These are phyloP conservation scores for Wickerhamiella pararugosa DNA, from an alignment of 1,139 yeast species.

Conservation along the genomic window DNA sequence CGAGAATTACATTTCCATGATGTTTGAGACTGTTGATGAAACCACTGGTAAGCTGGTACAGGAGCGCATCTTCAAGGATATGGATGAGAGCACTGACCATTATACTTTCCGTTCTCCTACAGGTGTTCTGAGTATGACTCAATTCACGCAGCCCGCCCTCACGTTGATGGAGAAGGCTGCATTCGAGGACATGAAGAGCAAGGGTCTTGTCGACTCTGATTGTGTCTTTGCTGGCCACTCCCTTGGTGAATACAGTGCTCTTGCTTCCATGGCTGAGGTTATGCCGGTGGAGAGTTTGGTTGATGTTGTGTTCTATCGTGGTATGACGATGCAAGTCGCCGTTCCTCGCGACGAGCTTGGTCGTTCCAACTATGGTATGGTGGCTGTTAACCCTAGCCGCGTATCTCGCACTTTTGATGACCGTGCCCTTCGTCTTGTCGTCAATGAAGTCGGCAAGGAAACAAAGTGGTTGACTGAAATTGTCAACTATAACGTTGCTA, in stretches of 20 bases:
- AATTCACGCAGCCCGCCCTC: constrained; percentile 97
- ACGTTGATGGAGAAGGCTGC: constrained; percentile 99
- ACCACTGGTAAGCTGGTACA: constrained; percentile 63
- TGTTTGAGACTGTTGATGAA: constrained; percentile 85
- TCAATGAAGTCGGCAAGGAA: constrained; percentile 66
- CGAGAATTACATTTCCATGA: constrained; percentile 90
- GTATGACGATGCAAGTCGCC: constrained; percentile 99
- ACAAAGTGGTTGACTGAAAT: constrained; percentile 93
- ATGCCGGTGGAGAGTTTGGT: constrained; percentile 97
- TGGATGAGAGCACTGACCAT: constrained; percentile 65
- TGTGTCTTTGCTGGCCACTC: constrained; percentile 98
- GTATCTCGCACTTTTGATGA: constrained; percentile 79
- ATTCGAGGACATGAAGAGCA: constrained; percentile 90
- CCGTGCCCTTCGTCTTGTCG: constrained; percentile 88
- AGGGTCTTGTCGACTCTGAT: constrained; percentile 89
- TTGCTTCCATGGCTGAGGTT: constrained; percentile 92
- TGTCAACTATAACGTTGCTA: constrained; percentile 95
- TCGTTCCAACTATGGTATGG: constrained; percentile 97
- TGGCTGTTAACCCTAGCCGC: constrained; percentile 95
- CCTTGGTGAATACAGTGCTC: constrained; percentile 95
- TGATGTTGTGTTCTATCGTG: constrained; percentile 97
- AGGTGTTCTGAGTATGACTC: constrained; percentile 94
- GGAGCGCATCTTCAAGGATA: constrained; percentile 90
- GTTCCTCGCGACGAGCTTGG: constrained; percentile 93
- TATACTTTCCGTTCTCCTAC: constrained; percentile 85